These are phyloP conservation scores for Myxozyma geophila DNA, from an alignment of 805 yeast genomes.

Conservation along the genomic window DNA sequence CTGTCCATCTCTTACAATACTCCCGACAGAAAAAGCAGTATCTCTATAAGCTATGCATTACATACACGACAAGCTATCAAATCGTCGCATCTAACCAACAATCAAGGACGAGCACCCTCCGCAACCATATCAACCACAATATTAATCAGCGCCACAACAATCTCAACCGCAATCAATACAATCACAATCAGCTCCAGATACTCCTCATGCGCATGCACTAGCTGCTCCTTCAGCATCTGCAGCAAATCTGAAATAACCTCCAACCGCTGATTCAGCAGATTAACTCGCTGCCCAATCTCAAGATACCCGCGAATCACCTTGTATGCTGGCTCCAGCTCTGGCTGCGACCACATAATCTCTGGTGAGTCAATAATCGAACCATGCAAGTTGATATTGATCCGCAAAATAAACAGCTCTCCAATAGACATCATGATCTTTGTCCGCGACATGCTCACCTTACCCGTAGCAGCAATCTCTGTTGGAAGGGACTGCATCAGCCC, in stretches of 20 bases:
- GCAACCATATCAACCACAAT: slow-evolving; percentile 33
- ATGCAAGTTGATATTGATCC: slow-evolving; percentile 52
- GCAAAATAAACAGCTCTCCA: slow-evolving; percentile 88
- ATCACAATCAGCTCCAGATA: slow-evolving; percentile 90
- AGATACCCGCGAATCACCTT: slow-evolving; percentile 88
- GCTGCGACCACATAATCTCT: slow-evolving; percentile 98
- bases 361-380: slow-evolving; percentile 87
- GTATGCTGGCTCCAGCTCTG: slow-evolving; percentile 94
- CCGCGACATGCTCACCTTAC: slow-evolving; percentile 92
- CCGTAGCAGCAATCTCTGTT: slow-evolving; percentile 90
- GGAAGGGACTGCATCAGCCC: slow-evolving; percentile 98
- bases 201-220: slow-evolving; percentile 91
- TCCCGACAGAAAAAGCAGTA: too few species aligned
- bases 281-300: slow-evolving; percentile 93
- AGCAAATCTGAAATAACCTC: slow-evolving; percentile 92
- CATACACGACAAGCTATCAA: background rate
- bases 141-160: slow-evolving; percentile 69
- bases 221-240: slow-evolving; percentile 95
- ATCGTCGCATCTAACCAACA: background rate
- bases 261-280: slow-evolving; percentile 83
- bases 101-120: slow-evolving; percentile 12
- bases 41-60: too few species aligned
- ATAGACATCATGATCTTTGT: slow-evolving; percentile 96
- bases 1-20: too few species aligned
- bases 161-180: slow-evolving; percentile 88